Conservation (phyloP, 2,329 filamentous ascomycete species). For the Claviceps maximensis region DNA sequence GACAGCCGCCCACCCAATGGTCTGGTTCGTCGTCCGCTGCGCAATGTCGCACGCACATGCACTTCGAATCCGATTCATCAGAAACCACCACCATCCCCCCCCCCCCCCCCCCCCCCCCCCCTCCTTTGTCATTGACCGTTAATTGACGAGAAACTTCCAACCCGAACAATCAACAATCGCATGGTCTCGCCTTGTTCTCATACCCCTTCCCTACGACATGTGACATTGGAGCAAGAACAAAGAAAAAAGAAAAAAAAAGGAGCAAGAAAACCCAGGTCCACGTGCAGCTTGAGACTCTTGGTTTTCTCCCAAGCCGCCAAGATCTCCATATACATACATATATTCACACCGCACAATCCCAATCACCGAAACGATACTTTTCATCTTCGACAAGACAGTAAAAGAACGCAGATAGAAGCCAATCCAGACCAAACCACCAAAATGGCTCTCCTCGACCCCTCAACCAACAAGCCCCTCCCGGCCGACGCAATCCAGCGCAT, state of each 20-base stretch:
- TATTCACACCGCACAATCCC: too few relatives aligned
- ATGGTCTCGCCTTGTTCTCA: background rate
- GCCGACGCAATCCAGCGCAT: slow-evolving; percentile 71
- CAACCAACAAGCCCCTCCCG: slow-evolving; percentile 55
- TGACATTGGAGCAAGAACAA: background rate
- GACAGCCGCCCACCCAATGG: too few relatives aligned
- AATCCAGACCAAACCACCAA: background rate
- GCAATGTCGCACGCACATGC: too few relatives aligned
- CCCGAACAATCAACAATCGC: background rate
- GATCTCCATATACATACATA: too few relatives aligned
- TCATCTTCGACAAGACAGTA: background rate
- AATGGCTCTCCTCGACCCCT: slow-evolving; percentile 54
- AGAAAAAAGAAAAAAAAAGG: background rate
- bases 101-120: too few relatives aligned
- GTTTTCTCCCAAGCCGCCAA: too few relatives aligned
- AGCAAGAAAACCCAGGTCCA: too few relatives aligned
- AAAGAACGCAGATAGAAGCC: background rate
- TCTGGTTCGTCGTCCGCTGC: too few relatives aligned
- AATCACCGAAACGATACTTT: background rate
- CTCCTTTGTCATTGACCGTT: too few relatives aligned
- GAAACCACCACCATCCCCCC: too few relatives aligned
- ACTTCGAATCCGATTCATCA: too few relatives aligned
- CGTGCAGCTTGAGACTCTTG: background rate
- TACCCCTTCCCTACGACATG: background rate
- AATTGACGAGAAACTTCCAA: too few relatives aligned